Evolutionary conservation across 1,284 basidiomycete genomes (phyloP).

Genomic region (Cystobasidium sp.): DNA sequence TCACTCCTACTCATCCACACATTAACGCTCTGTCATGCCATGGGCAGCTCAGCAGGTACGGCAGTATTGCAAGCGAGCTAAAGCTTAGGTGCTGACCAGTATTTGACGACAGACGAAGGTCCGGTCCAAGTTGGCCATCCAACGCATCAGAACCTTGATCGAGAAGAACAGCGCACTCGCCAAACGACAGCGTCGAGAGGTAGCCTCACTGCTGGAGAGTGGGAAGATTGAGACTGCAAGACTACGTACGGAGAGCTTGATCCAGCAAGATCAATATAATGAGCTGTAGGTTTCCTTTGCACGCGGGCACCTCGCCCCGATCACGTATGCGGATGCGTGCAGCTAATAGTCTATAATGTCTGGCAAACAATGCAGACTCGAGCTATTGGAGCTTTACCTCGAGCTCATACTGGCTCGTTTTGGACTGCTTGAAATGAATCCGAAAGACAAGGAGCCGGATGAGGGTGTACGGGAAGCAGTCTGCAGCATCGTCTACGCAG

Average conservation of each 20-base stretch:
- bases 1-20: background rate
- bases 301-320: background rate
- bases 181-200: constrained; percentile 63
- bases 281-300: constrained; percentile 63
- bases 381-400: constrained; percentile 89
- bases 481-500: constrained; percentile 82
- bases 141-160: constrained; percentile 36
- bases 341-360: background rate
- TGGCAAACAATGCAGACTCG: constrained; percentile 61
- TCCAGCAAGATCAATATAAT: constrained; percentile 81
- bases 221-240: constrained; percentile 79
- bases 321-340: background rate
- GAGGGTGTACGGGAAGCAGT: constrained; percentile 73
- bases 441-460: constrained; percentile 79
- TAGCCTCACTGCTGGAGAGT: constrained; percentile 75
- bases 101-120: no score
- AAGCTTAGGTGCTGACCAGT: no score
- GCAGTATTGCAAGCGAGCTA: no score
- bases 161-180: constrained; percentile 41
- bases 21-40: constrained; percentile 7
- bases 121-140: constrained; percentile 37
- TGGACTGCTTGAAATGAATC: constrained; percentile 78
- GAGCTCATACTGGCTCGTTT: constrained; percentile 92
- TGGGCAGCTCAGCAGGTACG: constrained; percentile 34
- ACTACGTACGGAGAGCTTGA: constrained; percentile 62